Evolutionary conservation across 2,329 filamentous ascomycete species (phyloP), one percentile per base, ranked within the genome.

Genomic region (Colletotrichum noveboracense): DNA sequence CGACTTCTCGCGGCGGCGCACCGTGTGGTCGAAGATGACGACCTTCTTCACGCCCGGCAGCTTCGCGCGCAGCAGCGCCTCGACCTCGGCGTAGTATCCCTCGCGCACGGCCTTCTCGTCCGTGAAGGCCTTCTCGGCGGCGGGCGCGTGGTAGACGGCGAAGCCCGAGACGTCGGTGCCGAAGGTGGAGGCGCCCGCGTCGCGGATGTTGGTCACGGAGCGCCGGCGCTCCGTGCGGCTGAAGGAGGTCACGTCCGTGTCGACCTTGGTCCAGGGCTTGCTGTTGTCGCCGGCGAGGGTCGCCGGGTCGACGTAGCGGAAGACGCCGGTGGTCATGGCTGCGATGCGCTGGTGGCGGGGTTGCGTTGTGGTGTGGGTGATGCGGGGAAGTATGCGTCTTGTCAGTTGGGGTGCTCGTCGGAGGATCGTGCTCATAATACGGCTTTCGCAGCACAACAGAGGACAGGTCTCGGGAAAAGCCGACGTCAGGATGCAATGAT

Each of bases 21-120:
- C 93, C 0, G 93, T 94, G 82, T 95, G 93, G 82, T 95, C 93
- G 81, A 95, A 95, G 74, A 94, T 93, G 75, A 92, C 88, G 13
- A 95, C 88, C 76, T 91, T 91, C 70, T 89, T 90, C 68, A 93
- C 85, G 0, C 87, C 89, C 0, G 88, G 86, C 1, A 94, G 85
- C 60, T 89, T 89, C 32, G 87, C 83, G 14, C 87, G 86, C 3
- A 94, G 84, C 2, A 94, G 82, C 0, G 84, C 81, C 78, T 93
- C 91, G 2, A 94, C 89, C 78, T 94, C 92, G 24, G 81, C 80
- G 80, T 94, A 94, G 83, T 94, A 94, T 0, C 83, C 85, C 1
- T 82, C 79, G 48, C 91, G 87, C 9, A 94, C 88, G 14, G 88
- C 86, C 0, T 79, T 80, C 18, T 93, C 91, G 70, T 93, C 88